Evolutionary conservation across 306 rosid species (phyloP).

Genomic region (Alnus glutinosa): DNA sequence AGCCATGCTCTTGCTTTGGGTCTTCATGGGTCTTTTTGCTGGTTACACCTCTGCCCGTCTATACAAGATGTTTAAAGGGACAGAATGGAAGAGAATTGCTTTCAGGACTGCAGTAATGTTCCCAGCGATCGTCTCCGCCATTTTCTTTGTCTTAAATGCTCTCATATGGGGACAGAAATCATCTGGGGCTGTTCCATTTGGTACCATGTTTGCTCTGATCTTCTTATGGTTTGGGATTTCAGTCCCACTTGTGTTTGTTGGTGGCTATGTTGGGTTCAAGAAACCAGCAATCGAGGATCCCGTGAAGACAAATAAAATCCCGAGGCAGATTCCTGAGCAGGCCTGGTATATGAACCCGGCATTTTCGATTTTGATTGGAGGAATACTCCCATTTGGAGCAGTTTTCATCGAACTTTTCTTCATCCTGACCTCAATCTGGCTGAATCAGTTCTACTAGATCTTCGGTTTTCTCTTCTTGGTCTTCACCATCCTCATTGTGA

Average conservation of each 20-base stretch:
- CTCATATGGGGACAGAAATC: constrained; percentile 97
- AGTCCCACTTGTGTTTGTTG: constrained; percentile 92
- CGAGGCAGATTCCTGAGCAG: constrained; percentile 98
- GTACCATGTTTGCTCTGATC: constrained; percentile 95
- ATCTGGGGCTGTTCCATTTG: constrained; percentile 98
- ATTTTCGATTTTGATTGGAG: constrained; percentile 88
- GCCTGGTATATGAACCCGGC: constrained; percentile 98
- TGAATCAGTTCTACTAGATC: constrained; percentile 98
- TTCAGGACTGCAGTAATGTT: constrained; percentile 77
- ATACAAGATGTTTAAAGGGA: constrained; percentile 88
- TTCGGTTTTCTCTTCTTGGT: constrained; percentile 98
- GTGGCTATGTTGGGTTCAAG: constrained; percentile 89
- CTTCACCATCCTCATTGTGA: constrained; percentile 77
- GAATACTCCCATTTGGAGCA: constrained; percentile 96
- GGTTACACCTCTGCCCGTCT: constrained; percentile 86
- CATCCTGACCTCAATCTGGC: constrained; percentile 96
- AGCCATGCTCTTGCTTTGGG: constrained; percentile 96
- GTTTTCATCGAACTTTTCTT: constrained; percentile 99
- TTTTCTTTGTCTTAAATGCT: constrained; percentile 74
- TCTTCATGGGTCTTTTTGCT: constrained; percentile 95
- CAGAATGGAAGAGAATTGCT: constrained; percentile 91
- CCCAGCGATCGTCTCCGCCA: constrained; percentile 72
- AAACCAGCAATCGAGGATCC: constrained; percentile 97
- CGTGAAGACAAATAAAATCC: constrained; percentile 97
- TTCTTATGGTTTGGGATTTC: constrained; percentile 99